phyloP scores from a whole-genome alignment of 2,329 filamentous ascomycete genomes.

The Epichloe sp. region DNA sequence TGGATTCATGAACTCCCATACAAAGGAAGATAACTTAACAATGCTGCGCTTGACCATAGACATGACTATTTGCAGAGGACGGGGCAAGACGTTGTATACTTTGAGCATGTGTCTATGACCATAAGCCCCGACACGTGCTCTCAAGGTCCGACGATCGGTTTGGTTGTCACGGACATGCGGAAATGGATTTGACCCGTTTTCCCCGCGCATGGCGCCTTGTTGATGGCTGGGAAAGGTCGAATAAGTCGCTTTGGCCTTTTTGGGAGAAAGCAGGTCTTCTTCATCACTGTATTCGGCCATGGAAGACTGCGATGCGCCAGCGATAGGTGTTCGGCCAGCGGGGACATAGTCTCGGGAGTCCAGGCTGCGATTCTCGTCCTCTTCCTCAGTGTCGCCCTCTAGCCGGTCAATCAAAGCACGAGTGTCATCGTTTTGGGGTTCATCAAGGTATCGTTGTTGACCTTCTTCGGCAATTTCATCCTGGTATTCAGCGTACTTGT shows the following conservation, averaged over 20 bases:
- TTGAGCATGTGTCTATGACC: constrained; percentile 12
- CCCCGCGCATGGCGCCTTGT: constrained; percentile 18
- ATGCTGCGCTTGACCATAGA: constrained; percentile 19
- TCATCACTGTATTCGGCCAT: constrained; percentile 37
- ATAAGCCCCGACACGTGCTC: constrained; percentile 19
- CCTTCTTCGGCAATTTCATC: constrained; percentile 42
- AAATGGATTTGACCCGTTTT: constrained; percentile 47
- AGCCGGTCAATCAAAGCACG: constrained; percentile 28
- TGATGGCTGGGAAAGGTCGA: constrained; percentile 14
- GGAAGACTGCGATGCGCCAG: constrained; percentile 35
- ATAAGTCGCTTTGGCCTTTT: constrained; percentile 17
- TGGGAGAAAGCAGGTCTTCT: constrained; percentile 14
- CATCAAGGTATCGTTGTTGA: constrained; percentile 39
- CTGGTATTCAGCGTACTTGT: constrained; percentile 54
- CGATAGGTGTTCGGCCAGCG: constrained; percentile 42
- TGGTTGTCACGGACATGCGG: constrained; percentile 39
- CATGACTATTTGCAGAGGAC: constrained; percentile 24
- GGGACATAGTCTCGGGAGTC: constrained; percentile 39
- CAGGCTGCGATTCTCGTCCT: constrained; percentile 21
- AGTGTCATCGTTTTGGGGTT: constrained; percentile 29
- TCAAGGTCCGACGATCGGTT: constrained; percentile 16
- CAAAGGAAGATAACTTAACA: constrained; percentile 43
- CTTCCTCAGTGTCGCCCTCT: constrained; percentile 26
- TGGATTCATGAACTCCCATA: constrained; percentile 96
- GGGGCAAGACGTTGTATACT: constrained; percentile 26